Percentiles rank a stretch among this genome's conserved stretches.
Conservation (phyloP, 164 flowering plant species). For the Pachysandra terminalis region DNA sequence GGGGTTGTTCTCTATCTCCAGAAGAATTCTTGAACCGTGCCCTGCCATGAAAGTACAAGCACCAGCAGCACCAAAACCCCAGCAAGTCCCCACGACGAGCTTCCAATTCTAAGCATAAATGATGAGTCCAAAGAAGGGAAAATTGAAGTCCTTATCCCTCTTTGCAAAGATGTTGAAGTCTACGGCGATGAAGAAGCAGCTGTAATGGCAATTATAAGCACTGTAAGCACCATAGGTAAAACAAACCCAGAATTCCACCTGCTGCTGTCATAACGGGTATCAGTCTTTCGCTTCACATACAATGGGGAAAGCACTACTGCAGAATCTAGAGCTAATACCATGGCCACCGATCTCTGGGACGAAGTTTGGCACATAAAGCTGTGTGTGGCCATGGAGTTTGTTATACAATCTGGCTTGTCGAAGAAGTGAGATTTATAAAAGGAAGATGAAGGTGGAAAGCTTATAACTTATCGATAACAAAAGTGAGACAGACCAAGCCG, state of each 20-base stretch:
- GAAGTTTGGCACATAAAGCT: slow-evolving; percentile 18
- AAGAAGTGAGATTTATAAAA: slow-evolving; percentile 18
- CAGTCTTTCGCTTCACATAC: slow-evolving; percentile 29
- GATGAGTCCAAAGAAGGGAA: slow-evolving; percentile 38
- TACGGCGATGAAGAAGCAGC: slow-evolving; percentile 37
- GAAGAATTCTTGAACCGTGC: slow-evolving; percentile 46
- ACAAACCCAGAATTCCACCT: slow-evolving; percentile 45
- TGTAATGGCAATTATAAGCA: slow-evolving; percentile 56
- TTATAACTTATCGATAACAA: too few species aligned
- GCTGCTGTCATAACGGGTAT: slow-evolving; percentile 24
- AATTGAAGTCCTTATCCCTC: slow-evolving; percentile 3
- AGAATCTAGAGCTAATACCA: slow-evolving; percentile 46
- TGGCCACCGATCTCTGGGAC: slow-evolving; percentile 47
- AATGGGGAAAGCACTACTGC: slow-evolving; percentile 63
- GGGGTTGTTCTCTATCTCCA: slow-evolving; percentile 44
- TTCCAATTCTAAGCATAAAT: slow-evolving; percentile 45
- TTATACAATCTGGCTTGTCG: background rate
- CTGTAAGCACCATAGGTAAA: slow-evolving; percentile 57
- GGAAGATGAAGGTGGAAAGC: too few species aligned
- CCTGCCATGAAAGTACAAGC: slow-evolving; percentile 60
- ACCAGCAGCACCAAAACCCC: slow-evolving; percentile 50
- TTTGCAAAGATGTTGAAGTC: slow-evolving; percentile 9
- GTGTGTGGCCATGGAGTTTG: slow-evolving; percentile 22
- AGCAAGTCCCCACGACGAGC: slow-evolving; percentile 65
- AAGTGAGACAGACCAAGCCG: slow-evolving; percentile 26